phyloP scores from a whole-genome alignment of 345 rosid genomes.

The Capsella bursapastoris region DNA sequence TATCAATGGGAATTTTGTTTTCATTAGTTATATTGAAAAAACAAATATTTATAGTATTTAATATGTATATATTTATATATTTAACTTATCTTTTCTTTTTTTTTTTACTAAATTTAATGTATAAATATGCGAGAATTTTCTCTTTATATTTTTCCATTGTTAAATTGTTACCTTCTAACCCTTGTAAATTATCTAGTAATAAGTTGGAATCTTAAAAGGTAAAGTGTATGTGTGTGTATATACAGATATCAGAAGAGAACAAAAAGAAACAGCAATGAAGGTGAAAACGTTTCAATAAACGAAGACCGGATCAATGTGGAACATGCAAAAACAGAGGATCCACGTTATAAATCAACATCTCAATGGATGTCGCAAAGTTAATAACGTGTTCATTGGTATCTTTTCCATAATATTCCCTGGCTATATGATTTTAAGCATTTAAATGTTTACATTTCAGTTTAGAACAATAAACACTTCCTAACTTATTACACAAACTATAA shows the following conservation, averaged over 20 bases:
- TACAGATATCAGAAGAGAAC: constrained; percentile 31
- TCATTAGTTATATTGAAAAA: neutral
- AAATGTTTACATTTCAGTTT: neutral
- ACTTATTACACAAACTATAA: no score
- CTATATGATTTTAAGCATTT: neutral
- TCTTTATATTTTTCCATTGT: no score
- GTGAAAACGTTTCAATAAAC: constrained; percentile 18
- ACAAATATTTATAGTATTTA: no score
- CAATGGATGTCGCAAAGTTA: constrained; percentile 3
- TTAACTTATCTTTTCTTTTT: no score
- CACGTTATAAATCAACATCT: constrained; percentile 40
- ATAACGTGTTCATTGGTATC: constrained; percentile 33
- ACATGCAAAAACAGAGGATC: neutral
- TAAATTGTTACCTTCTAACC: no score
- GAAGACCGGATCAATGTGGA: constrained; percentile 18
- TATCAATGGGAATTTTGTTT: no score
- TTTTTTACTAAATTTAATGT: no score
- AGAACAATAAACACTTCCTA: neutral
- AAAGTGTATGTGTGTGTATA: neutral
- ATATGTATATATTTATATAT: no score
- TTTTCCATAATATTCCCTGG: neutral
- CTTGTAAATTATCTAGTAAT: no score
- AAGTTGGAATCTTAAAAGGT: neutral
- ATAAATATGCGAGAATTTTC: no score
- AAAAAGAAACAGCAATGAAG: constrained; percentile 39